A percentile compares a stretch with the other conserved stretches of the same genome.
phyloP scores from a whole-genome alignment of 2,329 filamentous ascomycete genomes.

The Xylaria sp. region DNA sequence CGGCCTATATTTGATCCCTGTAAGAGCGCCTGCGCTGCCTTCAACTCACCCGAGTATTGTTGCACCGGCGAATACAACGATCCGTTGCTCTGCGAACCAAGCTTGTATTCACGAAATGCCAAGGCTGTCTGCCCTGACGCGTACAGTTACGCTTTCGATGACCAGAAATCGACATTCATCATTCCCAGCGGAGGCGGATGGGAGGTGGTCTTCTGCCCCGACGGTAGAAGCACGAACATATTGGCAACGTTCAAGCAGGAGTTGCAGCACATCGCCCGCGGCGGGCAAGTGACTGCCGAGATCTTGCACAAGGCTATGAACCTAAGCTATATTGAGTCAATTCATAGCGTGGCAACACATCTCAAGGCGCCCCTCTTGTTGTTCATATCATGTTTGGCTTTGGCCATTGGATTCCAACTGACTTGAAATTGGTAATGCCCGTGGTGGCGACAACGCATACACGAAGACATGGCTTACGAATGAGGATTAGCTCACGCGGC shows the following conservation, averaged over 20 bases:
- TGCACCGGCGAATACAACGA: conserved; percentile 71
- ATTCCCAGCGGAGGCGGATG: conserved; percentile 72
- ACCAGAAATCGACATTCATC: conserved; percentile 62
- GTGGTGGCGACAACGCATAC: background rate
- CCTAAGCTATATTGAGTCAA: conserved; percentile 40
- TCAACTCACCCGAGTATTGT: conserved; percentile 69
- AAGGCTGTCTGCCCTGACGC: conserved; percentile 82
- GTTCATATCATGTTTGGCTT: background rate
- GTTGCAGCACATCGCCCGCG: conserved; percentile 50
- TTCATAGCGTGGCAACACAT: conserved; percentile 10
- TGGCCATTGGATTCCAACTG: background rate
- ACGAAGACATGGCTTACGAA: background rate
- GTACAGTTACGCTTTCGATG: conserved; percentile 74
- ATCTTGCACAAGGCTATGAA: conserved; percentile 40
- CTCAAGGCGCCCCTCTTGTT: background rate
- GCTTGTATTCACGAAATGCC: conserved; percentile 68
- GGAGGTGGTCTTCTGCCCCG: conserved; percentile 77
- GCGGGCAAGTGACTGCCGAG: conserved; percentile 42
- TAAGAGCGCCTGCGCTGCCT: conserved; percentile 74
- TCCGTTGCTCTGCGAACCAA: conserved; percentile 64
- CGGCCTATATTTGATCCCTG: conserved; percentile 77
- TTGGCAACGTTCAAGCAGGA: conserved; percentile 54
- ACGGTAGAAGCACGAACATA: conserved; percentile 62
- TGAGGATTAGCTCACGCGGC: background rate
- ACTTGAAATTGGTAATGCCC: background rate